Evolutionary conservation across 208 protist species (phyloP).

Genomic region (Spongospora subterranea): DNA sequence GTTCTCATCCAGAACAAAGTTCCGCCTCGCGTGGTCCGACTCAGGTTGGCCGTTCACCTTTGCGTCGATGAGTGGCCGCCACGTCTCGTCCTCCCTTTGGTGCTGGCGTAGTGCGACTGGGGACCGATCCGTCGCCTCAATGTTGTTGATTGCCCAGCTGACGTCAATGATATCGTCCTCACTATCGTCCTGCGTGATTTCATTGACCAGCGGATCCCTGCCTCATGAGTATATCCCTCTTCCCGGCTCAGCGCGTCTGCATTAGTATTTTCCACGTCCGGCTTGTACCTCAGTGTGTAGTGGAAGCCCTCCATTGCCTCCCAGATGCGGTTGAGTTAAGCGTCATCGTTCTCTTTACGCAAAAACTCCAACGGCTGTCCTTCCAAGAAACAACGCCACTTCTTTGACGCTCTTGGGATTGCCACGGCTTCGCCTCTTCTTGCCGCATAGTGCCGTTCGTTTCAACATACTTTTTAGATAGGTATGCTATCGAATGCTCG

Average conservation of each 20-base stretch:
- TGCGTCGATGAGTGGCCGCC: neutral
- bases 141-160: neutral
- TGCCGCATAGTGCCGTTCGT: neutral
- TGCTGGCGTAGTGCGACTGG: neutral
- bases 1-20: neutral
- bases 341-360: slow-evolving; percentile 35
- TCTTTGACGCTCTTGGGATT: neutral
- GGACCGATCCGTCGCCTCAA: neutral
- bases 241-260: slow-evolving; percentile 22
- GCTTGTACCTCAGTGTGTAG: slow-evolving; percentile 6
- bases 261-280: neutral
- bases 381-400: slow-evolving; percentile 44
- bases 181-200: neutral
- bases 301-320: neutral
- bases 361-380: slow-evolving; percentile 28
- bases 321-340: slow-evolving; percentile 16
- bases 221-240: neutral
- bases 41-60: neutral
- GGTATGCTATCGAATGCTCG: slow-evolving; percentile 36
- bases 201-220: neutral
- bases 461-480: neutral
- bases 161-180: neutral
- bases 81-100: neutral
- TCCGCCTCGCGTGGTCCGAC: neutral
- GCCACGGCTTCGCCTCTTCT: slow-evolving; percentile 18